Conservation (phyloP, 1,284 basidiomycete genomes). For the Fomes fomentarius region DNA sequence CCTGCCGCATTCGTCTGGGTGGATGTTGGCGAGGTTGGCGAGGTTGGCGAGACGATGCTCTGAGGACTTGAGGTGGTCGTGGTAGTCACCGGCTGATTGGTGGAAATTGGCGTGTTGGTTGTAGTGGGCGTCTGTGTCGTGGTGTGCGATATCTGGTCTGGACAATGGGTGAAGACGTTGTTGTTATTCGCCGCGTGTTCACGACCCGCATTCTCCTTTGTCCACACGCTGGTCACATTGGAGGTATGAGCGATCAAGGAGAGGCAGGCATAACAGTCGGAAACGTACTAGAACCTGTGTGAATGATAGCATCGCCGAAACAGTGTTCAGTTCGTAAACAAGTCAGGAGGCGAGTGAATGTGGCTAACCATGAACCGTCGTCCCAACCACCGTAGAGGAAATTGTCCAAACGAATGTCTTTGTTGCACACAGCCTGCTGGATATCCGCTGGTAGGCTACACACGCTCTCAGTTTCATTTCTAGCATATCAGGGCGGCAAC, state of each 20-base stretch:
- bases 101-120: not conserved
- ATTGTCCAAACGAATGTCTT: slow-evolving; percentile 19
- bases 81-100: not conserved
- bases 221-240: slow-evolving; percentile 12
- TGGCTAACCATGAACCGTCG: slow-evolving; percentile 18
- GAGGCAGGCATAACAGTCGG: too few species aligned
- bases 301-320: too few species aligned
- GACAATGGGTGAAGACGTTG: slow-evolving; percentile 22
- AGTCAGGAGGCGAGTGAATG: too few species aligned
- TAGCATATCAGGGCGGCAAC: too few species aligned
- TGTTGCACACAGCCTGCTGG: slow-evolving; percentile 18
- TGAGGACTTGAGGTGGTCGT: too few species aligned
- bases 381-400: slow-evolving; percentile 24
- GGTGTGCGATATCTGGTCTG: slow-evolving; percentile 7
- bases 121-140: not conserved
- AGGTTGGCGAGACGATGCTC: too few species aligned
- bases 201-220: slow-evolving; percentile 16
- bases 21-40: not conserved
- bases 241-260: not conserved
- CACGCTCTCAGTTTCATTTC: not conserved
- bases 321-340: too few species aligned
- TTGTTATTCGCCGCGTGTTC: slow-evolving; percentile 11
- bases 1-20: not conserved
- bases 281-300: too few species aligned
- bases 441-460: slow-evolving; percentile 15